Percentiles rank a stretch among this genome's conserved stretches.
phyloP scores from a whole-genome alignment of 306 rosid species.

The Vigna unguiculata region DNA sequence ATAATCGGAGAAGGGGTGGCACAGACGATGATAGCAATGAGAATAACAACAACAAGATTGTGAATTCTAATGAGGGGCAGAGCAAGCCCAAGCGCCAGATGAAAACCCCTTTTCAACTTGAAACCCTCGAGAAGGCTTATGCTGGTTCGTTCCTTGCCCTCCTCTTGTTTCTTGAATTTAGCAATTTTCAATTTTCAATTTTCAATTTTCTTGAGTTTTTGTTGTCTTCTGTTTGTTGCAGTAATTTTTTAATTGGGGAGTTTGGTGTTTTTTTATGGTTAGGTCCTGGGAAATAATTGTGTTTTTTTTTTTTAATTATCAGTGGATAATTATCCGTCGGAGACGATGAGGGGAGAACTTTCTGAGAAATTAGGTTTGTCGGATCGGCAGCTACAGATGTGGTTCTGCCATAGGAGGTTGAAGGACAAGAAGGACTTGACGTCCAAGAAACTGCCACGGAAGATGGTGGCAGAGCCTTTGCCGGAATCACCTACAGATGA shows the following conservation, averaged over 20 bases:
- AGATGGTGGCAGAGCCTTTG: slow-evolving; percentile 44
- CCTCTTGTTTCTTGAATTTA: slow-evolving; percentile 38
- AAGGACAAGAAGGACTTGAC: slow-evolving; percentile 89
- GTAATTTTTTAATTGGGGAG: not conserved
- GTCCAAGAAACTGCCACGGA: slow-evolving; percentile 54
- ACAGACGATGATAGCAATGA: slow-evolving; percentile 50
- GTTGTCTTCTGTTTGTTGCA: not conserved
- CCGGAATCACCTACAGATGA: slow-evolving; percentile 78
- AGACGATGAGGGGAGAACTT: slow-evolving; percentile 74
- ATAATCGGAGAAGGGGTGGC: slow-evolving; percentile 48
- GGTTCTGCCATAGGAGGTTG: slow-evolving; percentile 97
- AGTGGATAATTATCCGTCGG: slow-evolving; percentile 95
- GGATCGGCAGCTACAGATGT: slow-evolving; percentile 99
- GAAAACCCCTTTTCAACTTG: slow-evolving; percentile 98
- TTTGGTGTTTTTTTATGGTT: not conserved
- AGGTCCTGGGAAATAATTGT: slow-evolving; percentile 4
- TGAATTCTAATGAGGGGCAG: slow-evolving; percentile 83
- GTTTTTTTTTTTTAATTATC: slow-evolving; percentile 44
- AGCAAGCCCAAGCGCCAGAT: slow-evolving; percentile 98
- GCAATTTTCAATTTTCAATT: not conserved
- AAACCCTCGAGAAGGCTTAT: slow-evolving; percentile 92
- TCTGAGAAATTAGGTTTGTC: slow-evolving; percentile 88
- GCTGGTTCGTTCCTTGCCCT: slow-evolving; percentile 57
- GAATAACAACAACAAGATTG: slow-evolving; percentile 40
- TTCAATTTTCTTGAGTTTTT: slow-evolving; percentile 15